These are phyloP conservation scores for Cryphonectria parasitica DNA, from an alignment of 2,329 filamentous ascomycete genomes.

Conservation along the genomic window DNA sequence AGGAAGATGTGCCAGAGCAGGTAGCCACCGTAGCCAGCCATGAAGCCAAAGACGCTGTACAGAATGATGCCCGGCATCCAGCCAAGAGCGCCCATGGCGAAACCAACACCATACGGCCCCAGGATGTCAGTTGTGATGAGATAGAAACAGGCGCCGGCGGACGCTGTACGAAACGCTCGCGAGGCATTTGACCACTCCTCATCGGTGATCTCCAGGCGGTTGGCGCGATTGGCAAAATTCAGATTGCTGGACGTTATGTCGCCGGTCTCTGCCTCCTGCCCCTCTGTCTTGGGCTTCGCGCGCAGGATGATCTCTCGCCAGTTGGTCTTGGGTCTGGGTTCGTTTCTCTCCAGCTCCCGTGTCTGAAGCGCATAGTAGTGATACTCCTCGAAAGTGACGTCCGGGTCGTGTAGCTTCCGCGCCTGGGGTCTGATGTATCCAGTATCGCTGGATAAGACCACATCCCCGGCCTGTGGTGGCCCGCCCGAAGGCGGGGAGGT, in stretches of 20 bases:
- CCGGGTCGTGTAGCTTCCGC: constrained; percentile 35
- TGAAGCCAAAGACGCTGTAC: constrained; percentile 49
- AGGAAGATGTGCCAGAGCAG: constrained; percentile 50
- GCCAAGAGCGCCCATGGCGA: constrained; percentile 36
- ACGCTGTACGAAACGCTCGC: constrained; percentile 49
- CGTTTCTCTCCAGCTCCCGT: constrained; percentile 38
- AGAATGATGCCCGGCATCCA: constrained; percentile 49
- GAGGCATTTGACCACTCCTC: constrained; percentile 53
- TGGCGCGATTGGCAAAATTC: constrained; percentile 18
- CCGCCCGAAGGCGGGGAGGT: background rate
- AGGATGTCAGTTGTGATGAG: constrained; percentile 54
- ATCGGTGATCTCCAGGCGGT: constrained; percentile 38
- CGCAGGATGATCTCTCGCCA: constrained; percentile 33
- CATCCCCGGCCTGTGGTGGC: background rate
- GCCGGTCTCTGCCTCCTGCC: constrained; percentile 4
- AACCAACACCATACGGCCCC: constrained; percentile 47
- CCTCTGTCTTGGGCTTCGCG: constrained; percentile 28
- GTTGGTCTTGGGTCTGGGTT: constrained; percentile 32
- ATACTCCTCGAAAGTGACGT: constrained; percentile 42
- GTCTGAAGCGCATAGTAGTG: constrained; percentile 40
- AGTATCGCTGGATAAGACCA: background rate
- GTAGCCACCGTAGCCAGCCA: constrained; percentile 48
- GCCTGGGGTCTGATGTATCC: constrained; percentile 27
- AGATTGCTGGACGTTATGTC: constrained; percentile 24
- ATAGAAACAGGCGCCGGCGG: constrained; percentile 50